Evolutionary conservation across 495 filamentous ascomycete genomes (phyloP).

Genomic region (Cairneyella variabilis): DNA sequence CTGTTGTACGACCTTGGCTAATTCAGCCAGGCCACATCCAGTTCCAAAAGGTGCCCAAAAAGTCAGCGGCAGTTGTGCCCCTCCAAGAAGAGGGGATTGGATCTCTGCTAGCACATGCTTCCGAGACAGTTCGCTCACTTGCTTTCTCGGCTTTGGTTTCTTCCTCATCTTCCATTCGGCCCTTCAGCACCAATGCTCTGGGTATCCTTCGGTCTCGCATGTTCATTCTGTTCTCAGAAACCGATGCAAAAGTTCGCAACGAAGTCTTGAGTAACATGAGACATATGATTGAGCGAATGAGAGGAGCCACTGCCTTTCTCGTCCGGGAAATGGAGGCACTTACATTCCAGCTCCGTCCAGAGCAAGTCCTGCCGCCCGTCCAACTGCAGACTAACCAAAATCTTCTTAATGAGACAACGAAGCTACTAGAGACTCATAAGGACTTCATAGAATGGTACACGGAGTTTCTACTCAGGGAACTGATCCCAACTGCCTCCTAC

Average conservation of each 20-base stretch:
- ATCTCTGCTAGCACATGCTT: constrained; percentile 57
- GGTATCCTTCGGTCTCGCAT: constrained; percentile 57
- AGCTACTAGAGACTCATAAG: constrained; percentile 37
- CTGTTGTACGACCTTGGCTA: background rate
- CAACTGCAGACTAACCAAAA: background rate
- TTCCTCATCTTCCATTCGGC: constrained; percentile 64
- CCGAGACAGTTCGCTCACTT: constrained; percentile 61
- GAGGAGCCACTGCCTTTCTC: constrained; percentile 42
- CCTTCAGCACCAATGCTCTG: constrained; percentile 57
- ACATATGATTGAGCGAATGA: constrained; percentile 63
- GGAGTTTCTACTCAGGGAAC: constrained; percentile 63
- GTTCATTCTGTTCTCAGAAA: constrained; percentile 68
- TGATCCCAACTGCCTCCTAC: constrained; percentile 75
- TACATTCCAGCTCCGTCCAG: background rate
- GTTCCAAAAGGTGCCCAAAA: constrained; percentile 14
- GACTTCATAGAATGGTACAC: constrained; percentile 67
- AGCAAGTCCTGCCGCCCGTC: background rate
- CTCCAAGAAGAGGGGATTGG: constrained; percentile 42
- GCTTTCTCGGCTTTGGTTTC: constrained; percentile 71
- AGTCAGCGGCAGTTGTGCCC: constrained; percentile 21
- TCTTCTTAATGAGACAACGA: background rate
- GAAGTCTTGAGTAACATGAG: constrained; percentile 66
- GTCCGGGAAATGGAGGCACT: constrained; percentile 31
- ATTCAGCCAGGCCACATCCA: constrained; percentile 7
- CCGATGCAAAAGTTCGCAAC: constrained; percentile 77